A percentile compares a stretch with the other conserved stretches of the same genome.
These are phyloP conservation scores for Puccinia triticina DNA, from an alignment of 1,284 basidiomycete genomes.

Conservation along the genomic window DNA sequence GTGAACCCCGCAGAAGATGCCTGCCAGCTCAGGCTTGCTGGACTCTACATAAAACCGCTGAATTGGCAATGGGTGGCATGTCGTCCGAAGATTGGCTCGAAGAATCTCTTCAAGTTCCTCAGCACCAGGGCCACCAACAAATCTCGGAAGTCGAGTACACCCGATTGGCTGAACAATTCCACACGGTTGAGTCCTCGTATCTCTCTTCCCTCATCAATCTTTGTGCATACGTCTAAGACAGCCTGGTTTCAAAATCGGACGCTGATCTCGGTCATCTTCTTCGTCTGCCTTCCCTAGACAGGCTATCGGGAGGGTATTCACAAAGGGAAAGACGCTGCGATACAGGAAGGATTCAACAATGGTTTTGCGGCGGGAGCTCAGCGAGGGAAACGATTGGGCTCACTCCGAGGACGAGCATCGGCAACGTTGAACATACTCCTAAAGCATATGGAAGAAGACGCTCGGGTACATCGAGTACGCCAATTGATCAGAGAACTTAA, in stretches of 20 bases:
- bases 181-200: conserved; percentile 14
- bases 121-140: conserved; percentile 1
- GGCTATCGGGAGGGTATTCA: conserved; percentile 44
- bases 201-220: not conserved
- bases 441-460: conserved; percentile 7
- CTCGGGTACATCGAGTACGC: conserved; percentile 17
- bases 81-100: conserved; percentile 23
- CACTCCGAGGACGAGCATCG: conserved; percentile 39
- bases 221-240: no score
- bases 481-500: conserved; percentile 37
- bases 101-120: not conserved
- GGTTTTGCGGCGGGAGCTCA: conserved; percentile 24
- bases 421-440: conserved; percentile 26
- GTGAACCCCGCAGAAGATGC: no score
- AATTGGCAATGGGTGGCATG: not conserved
- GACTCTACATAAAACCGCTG: no score
- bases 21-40: no score
- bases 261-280: not conserved
- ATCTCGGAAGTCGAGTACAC: conserved; percentile 38
- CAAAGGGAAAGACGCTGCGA: conserved; percentile 4
- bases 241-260: not conserved
- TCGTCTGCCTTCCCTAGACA: conserved; percentile 2
- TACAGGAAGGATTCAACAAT: conserved; percentile 42
- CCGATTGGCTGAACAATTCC: conserved; percentile 33
- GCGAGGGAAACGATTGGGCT: conserved; percentile 30